A percentile compares a stretch with the other conserved stretches of the same genome.
Conservation (phyloP, 1,139 yeast species). For the Blastobotrys raffinosifermentans region DNA sequence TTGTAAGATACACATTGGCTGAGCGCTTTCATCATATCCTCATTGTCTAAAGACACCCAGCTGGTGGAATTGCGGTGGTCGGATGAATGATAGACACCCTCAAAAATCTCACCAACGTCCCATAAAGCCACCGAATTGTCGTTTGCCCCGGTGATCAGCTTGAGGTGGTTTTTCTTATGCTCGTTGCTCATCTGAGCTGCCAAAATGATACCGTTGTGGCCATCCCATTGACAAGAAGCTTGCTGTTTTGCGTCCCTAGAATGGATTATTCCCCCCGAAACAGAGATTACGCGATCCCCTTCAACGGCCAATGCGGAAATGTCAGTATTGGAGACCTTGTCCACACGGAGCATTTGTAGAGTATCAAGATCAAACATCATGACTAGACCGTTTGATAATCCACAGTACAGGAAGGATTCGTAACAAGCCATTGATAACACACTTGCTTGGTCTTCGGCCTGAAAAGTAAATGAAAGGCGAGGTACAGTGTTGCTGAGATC, state of each 20-base stretch:
- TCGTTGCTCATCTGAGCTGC: conserved; percentile 21
- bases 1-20: conserved; percentile 57
- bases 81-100: neutral
- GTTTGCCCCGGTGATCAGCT: conserved; percentile 51
- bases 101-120: conserved; percentile 38
- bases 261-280: conserved; percentile 38
- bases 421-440: conserved; percentile 60
- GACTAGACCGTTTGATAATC: conserved; percentile 63
- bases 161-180: conserved; percentile 9
- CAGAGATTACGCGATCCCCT: conserved; percentile 50
- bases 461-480: conserved; percentile 40
- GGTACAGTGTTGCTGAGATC: conserved; percentile 19
- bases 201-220: conserved; percentile 31
- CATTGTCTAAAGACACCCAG: conserved; percentile 46
- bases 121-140: conserved; percentile 57
- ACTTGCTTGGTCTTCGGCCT: conserved; percentile 51
- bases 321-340: conserved; percentile 39
- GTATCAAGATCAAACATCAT: conserved; percentile 84
- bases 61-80: conserved; percentile 3
- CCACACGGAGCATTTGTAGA: conserved; percentile 53
- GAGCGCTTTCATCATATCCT: conserved; percentile 58
- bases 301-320: conserved; percentile 49
- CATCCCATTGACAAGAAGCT: conserved; percentile 28
- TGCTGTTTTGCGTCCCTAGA: conserved; percentile 30
- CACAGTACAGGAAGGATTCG: conserved; percentile 70